Conservation (phyloP, 2,329 filamentous ascomycete species). For the Fusarium poae region DNA sequence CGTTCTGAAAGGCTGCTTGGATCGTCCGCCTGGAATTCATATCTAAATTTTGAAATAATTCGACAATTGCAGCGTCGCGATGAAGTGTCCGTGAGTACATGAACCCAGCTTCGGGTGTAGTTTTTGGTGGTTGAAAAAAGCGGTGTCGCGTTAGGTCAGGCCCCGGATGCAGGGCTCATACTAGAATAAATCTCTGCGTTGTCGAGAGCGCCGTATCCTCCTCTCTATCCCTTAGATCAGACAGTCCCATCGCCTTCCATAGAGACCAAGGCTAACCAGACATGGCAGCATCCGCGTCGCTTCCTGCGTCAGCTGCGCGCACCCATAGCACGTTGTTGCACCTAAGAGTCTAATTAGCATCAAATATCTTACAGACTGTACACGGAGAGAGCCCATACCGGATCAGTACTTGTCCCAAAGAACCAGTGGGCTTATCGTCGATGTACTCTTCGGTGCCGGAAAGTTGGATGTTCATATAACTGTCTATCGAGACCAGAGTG, state of each 20-base stretch:
- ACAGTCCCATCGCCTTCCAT: conserved; percentile 10
- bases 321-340: conserved; percentile 99
- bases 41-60: conserved; percentile 25
- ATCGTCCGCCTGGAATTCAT: conserved; percentile 12
- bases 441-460: conserved; percentile 92
- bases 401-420: conserved; percentile 91
- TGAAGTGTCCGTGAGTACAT: conserved; percentile 18
- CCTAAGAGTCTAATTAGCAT: conserved; percentile 58
- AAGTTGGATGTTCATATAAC: conserved; percentile 99
- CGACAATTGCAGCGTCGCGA: conserved; percentile 6
- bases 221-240: conserved; percentile 22
- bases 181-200: conserved; percentile 27
- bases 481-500: conserved; percentile 90
- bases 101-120: conserved; percentile 19
- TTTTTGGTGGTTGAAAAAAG: conserved; percentile 30
- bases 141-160: conserved; percentile 23
- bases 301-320: conserved; percentile 66
- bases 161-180: conserved; percentile 12
- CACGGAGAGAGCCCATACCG: conserved; percentile 65
- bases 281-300: conserved; percentile 70
- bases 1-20: conserved; percentile 3
- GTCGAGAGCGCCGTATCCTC: conserved; percentile 22
- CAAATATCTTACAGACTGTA: neutral
- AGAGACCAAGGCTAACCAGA: conserved; percentile 59
- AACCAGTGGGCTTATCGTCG: conserved; percentile 85